Percentiles rank a stretch among this genome's conserved stretches.
Evolutionary conservation across 2,329 filamentous ascomycete genomes (phyloP).

Genomic region (Plectosphaerella sp.): DNA sequence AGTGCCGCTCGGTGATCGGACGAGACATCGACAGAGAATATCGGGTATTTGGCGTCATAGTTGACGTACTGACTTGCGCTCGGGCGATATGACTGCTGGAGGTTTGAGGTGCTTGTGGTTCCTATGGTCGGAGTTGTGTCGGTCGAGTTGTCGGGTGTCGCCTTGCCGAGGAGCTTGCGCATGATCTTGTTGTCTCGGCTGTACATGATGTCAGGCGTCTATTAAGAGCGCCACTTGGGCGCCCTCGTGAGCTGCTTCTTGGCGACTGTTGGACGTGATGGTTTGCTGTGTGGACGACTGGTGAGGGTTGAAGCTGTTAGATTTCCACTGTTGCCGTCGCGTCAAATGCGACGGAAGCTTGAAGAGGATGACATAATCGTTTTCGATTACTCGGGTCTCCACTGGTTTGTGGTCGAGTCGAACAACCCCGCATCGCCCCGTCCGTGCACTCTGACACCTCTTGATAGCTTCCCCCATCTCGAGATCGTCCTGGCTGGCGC

Average conservation of each 20-base stretch:
- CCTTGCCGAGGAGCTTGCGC: constrained; percentile 56
- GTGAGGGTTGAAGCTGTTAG: too few species aligned
- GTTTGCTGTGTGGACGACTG: too few species aligned
- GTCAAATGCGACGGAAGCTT: too few species aligned
- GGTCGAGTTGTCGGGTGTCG: constrained; percentile 39
- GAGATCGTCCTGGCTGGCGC: too few species aligned
- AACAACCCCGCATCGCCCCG: too few species aligned
- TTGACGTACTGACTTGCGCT: constrained; percentile 51
- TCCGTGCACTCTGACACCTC: too few species aligned
- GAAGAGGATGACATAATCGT: too few species aligned
- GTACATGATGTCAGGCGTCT: constrained; percentile 36
- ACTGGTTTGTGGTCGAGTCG: too few species aligned
- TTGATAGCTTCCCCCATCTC: too few species aligned
- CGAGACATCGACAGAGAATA: constrained; percentile 54
- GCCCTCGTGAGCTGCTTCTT: background rate
- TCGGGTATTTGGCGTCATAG: constrained; percentile 46
- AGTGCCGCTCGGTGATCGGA: constrained; percentile 52
- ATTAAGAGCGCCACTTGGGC: constrained; percentile 25
- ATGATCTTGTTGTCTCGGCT: constrained; percentile 52
- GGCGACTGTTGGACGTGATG: too few species aligned
- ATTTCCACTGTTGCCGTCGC: too few species aligned
- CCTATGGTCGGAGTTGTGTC: constrained; percentile 37
- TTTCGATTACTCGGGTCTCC: too few species aligned
- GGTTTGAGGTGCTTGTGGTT: constrained; percentile 39
- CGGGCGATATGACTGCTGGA: constrained; percentile 41